Evolutionary conservation across 352 stramenopile species (phyloP), one percentile per base, ranked within the genome.

Genomic region (Blastocystis sp.): DNA sequence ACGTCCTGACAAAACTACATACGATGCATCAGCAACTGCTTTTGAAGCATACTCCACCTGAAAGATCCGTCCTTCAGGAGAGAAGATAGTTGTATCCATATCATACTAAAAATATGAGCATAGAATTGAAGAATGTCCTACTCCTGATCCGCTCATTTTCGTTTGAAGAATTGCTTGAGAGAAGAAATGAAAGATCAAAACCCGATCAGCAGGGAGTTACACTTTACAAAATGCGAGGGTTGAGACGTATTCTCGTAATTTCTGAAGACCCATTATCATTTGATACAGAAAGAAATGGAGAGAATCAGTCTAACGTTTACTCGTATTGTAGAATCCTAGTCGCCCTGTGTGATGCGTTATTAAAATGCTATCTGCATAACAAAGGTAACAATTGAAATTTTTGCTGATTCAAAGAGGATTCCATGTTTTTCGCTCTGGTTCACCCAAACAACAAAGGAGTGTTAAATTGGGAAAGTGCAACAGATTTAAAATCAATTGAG

Each of bases 31-130:
- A 47, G 66, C 66, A 6, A 89, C 78, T 20, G 78, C 78, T 76
- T 89, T 89, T 41, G 78, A 89, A 62, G 78, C 78, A 56, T 89
- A 89, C 47, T 89, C 78, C 5, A 89, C 78, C 66, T 89, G 78
- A 76, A 89, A 89, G 63, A 89, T 89, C 6, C 78, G 39, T 65
- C 78, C 78, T 78, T 89, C 78, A 65, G 78, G 78, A 13, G 78
- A 89, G 66, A 79, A 89, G 63, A 79, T 89, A 43, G 78, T 89
- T 26, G 78, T 53, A 89, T 76, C 63, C 78, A 89, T 89, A 89
- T 89, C 78, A 89, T 89, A 89, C 78, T 89, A 89, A 79, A 55
- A n/a, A 43, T 34, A 59, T 78, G 16, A 79, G 39, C 34, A 53
- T 20, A 62, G 11, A 20, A 5, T 6, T 18, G 9, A 7, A 34